A percentile compares a stretch with the other conserved stretches of the same genome.
These are phyloP conservation scores for Fusarium mexicanum DNA, from an alignment of 2,329 filamentous ascomycete species.

Conservation along the genomic window DNA sequence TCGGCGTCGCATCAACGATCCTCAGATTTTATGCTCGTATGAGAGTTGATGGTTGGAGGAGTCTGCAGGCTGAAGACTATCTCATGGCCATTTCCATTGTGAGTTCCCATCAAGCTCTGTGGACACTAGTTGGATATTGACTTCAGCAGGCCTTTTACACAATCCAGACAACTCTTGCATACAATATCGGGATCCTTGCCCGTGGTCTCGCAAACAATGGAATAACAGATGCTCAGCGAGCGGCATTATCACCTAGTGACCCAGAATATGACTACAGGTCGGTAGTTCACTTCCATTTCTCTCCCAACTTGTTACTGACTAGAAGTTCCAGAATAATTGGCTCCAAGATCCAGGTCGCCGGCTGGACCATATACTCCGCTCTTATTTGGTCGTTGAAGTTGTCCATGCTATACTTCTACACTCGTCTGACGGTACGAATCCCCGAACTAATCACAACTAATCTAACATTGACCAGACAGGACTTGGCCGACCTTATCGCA, in stretches of 20 bases:
- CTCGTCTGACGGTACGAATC: slow-evolving; percentile 55
- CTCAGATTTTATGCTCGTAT: slow-evolving; percentile 46
- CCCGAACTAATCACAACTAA: no score
- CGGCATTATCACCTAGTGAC: slow-evolving; percentile 51
- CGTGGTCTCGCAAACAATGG: slow-evolving; percentile 63
- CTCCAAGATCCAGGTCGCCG: slow-evolving; percentile 64
- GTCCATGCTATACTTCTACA: slow-evolving; percentile 65
- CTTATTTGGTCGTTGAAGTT: slow-evolving; percentile 64
- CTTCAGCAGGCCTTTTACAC: slow-evolving; percentile 58
- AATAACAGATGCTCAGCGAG: slow-evolving; percentile 61
- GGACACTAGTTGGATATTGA: background rate
- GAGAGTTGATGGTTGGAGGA: slow-evolving; percentile 35
- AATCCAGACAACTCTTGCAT: slow-evolving; percentile 59
- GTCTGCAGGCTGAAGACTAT: slow-evolving; percentile 45
- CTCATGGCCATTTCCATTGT: slow-evolving; percentile 39
- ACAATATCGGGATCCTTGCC: slow-evolving; percentile 57
- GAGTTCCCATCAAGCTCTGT: background rate
- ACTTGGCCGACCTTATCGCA: slow-evolving; percentile 50
- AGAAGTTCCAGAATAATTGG: slow-evolving; percentile 54
- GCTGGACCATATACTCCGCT: slow-evolving; percentile 63
- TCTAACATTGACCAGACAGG: slow-evolving; percentile 45
- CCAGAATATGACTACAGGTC: slow-evolving; percentile 54
- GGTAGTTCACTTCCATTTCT: background rate
- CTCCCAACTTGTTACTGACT: background rate
- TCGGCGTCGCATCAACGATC: slow-evolving; percentile 41